Base-by-base conservation (phyloP, 305 asterid species). In the Fraxinus dipetala region DNA sequence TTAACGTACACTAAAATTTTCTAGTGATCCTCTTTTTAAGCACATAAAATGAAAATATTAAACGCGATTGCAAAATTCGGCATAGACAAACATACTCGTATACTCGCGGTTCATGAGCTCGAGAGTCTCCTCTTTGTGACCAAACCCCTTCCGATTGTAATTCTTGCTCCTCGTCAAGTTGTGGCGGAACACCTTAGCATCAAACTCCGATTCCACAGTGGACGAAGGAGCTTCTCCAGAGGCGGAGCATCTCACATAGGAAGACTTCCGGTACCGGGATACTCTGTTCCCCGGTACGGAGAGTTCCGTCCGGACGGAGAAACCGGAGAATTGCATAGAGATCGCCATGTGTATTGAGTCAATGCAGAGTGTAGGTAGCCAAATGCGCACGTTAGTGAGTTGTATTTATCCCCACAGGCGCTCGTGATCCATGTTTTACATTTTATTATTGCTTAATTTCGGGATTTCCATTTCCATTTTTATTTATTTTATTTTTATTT, bases 81-180 rank as follows among this genome's bases (percentile, higher is more conserved):
- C n/a, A 76, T 32, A 35, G n/a, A 69, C 83, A 54, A 13, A 31
- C 93, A 82, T 90, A 95, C 99, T 95, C 9, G 98, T 91, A 48
- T 85, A 95, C 91, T 95, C 94, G n/a, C 87, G 92, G 84, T 86
- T 91, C 95, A 95, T 90, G 78, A 86, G 93, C 84, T 93, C 94
- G 20, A 91, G 91, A 56, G 98, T 95, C 78, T 90, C 97, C 80
- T 84, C 87, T 67, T 94, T 94, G 61, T 86, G 90, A 11, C 99
- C 99, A 85, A 96, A 96, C 13, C 99, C 99, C 88, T 84, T 92
- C 79, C 98, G 95, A 78, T 96, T 96, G 84, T 93, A 96, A 86
- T 94, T 94, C 87, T 91, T 72, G 84, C 99, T 96, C 88, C 99
- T 90, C 20, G 97, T 89, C 91, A 96, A 85, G 90, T 93, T 90